Base-by-base conservation (phyloP, 2,329 filamentous ascomycete species). In the Arthrobotrys conoides region DNA sequence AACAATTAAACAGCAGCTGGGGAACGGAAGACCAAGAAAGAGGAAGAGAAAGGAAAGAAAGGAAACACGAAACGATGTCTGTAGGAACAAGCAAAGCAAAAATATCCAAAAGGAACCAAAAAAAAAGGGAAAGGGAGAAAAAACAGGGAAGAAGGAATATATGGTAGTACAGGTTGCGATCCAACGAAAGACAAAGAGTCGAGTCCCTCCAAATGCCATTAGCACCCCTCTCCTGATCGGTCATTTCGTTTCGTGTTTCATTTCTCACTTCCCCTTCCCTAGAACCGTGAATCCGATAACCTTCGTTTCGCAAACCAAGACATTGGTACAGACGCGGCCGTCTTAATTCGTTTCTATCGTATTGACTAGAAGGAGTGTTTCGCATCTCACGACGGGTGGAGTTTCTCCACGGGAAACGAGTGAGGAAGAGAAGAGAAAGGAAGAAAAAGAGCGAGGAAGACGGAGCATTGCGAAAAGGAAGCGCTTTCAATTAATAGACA, bases 401-500 rank as follows among this genome's bases (percentile, higher is more conserved):
- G 55, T 70, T 30, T n/a, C 36, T 53, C 36, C 65, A 48, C 33
- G 22, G 33, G 51, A 30, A 69, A 69, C 33, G 55, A 59, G 33
- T 36, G 53, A 51, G 55, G 38, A 59, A 55, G n/a, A 33, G 16
- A 14, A 20, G 20, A 48, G 44, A 30, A 51, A 70, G 53, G 36
- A 61, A 63, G 27, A 70, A 22, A 48, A 36, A 49, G 71, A 66
- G 16, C 30, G 53, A 38, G 65, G 53, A 59, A 59, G 53, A 59
- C 53, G 53, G 33, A 41, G 53, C 27, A 36, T 66, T 59, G 66
- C 53, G 53, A 68, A 46, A 68, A 77, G 38, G 53, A 77, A 68
- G 55, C 67, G 67, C 67, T 77, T 77, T 77, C 73, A 71, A 77
- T 77, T 77, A 77, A 77, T 77, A 77, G 73, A 77, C 73, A 77